Percentiles rank a stretch among this genome's conserved stretches.
Evolutionary conservation across 352 stramenopile species (phyloP).

Genomic region (Pythium chondricola): DNA sequence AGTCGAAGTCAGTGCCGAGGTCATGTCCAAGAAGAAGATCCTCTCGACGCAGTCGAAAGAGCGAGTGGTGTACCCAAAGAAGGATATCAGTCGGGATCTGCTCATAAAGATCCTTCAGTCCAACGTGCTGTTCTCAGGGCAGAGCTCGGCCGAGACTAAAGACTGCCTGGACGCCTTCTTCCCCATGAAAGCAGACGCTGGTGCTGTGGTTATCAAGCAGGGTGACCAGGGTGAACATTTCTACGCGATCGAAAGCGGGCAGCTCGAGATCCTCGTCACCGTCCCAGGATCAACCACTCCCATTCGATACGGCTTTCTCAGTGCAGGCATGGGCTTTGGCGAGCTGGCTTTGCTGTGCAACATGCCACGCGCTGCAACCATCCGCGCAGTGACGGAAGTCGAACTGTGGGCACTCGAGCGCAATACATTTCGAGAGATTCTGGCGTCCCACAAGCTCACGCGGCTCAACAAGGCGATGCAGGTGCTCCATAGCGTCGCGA

Average conservation of each 20-base stretch:
- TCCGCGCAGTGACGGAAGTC: constrained; percentile 52
- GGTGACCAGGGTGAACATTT: constrained; percentile 76
- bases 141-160: constrained; percentile 40
- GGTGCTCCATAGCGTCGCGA: constrained; percentile 43
- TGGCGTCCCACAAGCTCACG: constrained; percentile 65
- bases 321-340: constrained; percentile 84
- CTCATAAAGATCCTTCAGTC: constrained; percentile 59
- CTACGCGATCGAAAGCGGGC: constrained; percentile 54
- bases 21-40: constrained; percentile 70
- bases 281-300: constrained; percentile 36
- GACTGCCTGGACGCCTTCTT: constrained; percentile 78
- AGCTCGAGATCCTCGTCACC: constrained; percentile 67
- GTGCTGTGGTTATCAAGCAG: constrained; percentile 55
- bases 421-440: constrained; percentile 68
- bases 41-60: constrained; percentile 31
- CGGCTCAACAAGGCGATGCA: constrained; percentile 53
- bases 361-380: constrained; percentile 92
- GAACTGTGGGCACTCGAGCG: constrained; percentile 69
- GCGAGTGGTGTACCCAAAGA: constrained; percentile 59
- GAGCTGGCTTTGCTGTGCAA: constrained; percentile 97
- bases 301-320: constrained; percentile 66
- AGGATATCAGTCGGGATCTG: constrained; percentile 41
- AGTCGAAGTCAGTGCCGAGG: constrained; percentile 71
- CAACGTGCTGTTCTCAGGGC: constrained; percentile 69
- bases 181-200: constrained; percentile 34